phyloP scores from a whole-genome alignment of 2,329 filamentous ascomycete genomes.

The Botrytis byssoidea region DNA sequence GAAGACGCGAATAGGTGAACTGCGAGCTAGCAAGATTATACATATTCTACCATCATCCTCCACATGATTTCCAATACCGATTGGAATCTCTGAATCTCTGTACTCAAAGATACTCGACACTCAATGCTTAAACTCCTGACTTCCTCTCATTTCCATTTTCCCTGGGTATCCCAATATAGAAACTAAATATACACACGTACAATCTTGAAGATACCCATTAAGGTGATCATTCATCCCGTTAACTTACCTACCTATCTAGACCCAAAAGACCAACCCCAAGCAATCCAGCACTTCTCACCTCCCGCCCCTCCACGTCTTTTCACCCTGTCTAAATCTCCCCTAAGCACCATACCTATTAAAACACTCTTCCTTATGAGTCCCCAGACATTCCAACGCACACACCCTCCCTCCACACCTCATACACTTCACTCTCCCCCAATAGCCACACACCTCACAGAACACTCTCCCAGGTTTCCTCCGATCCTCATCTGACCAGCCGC shows the following conservation, averaged over 20 bases:
- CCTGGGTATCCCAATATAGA: not conserved
- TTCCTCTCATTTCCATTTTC: not conserved
- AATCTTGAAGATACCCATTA: not conserved
- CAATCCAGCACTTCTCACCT: too few relatives aligned
- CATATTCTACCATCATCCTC: not conserved
- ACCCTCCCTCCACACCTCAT: slow-evolving; percentile 74
- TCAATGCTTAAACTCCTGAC: not conserved
- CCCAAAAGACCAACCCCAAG: too few relatives aligned
- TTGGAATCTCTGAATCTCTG: not conserved
- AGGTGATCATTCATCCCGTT: not conserved
- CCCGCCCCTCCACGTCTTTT: not conserved
- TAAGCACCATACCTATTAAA: slow-evolving; percentile 59
- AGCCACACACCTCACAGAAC: slow-evolving; percentile 80
- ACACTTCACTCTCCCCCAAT: slow-evolving; percentile 76
- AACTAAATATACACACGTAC: not conserved
- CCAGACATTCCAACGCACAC: slow-evolving; percentile 74
- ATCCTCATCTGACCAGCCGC: slow-evolving; percentile 45
- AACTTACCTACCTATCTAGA: not conserved
- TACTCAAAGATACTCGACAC: not conserved
- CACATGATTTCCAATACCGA: not conserved
- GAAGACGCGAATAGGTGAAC: not conserved
- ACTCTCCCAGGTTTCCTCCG: slow-evolving; percentile 55
- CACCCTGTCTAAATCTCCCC: not conserved
- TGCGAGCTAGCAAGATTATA: not conserved
- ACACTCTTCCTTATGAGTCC: slow-evolving; percentile 69